Conservation (phyloP, 2,329 filamentous ascomycete genomes). For the Drechslerella dactyloides region DNA sequence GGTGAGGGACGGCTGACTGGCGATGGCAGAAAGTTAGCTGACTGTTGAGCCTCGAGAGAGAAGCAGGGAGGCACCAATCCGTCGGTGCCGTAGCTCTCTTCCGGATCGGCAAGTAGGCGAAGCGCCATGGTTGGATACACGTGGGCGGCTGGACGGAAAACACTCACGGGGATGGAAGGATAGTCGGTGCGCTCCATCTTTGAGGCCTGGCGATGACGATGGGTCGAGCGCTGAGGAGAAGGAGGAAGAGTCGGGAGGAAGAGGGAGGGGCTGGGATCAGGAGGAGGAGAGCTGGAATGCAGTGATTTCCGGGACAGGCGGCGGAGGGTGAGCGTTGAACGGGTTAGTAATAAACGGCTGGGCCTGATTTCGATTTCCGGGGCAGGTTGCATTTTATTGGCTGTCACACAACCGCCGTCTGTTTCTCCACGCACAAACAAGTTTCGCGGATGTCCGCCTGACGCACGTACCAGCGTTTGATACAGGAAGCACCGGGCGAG, state of each 20-base stretch:
- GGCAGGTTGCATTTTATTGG: conserved; percentile 1
- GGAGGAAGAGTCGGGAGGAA: neutral
- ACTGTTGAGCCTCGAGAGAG: conserved; percentile 31
- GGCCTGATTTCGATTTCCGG: neutral
- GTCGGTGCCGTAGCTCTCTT: neutral
- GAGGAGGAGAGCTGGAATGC: conserved; percentile 42
- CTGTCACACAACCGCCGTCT: neutral
- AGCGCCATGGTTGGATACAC: conserved; percentile 1
- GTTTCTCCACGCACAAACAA: neutral
- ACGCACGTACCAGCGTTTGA: too few relatives aligned
- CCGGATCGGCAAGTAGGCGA: conserved; percentile 45
- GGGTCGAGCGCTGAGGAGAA: neutral
- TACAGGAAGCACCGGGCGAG: too few relatives aligned
- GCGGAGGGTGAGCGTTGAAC: conserved; percentile 23
- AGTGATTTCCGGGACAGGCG: conserved; percentile 25
- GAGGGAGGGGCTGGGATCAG: conserved; percentile 5
- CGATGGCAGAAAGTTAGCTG: conserved; percentile 17
- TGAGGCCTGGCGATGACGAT: neutral
- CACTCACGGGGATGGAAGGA: conserved; percentile 86
- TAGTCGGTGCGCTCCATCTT: conserved; percentile 76
- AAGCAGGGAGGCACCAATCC: conserved; percentile 31
- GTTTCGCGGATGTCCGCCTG: too few relatives aligned
- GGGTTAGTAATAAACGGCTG: conserved; percentile 9
- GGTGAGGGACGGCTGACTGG: conserved; percentile 44
- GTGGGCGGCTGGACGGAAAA: neutral